These are phyloP conservation scores for Cyclanthera cordifolia DNA, from an alignment of 306 rosid genomes.

Conservation along the genomic window DNA sequence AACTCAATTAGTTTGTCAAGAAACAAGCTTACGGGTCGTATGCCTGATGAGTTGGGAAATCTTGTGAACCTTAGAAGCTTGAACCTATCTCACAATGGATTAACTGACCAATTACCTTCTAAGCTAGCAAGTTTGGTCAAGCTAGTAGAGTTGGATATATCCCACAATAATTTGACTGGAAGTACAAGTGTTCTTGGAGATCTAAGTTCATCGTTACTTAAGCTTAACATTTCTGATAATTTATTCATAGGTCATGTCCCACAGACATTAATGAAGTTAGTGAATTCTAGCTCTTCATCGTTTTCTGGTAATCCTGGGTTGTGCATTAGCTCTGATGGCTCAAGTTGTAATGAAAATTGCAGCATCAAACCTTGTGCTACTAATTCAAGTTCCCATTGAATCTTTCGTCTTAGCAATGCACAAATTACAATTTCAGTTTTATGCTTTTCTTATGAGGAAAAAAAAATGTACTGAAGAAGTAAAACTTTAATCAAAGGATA, in stretches of 20 bases:
- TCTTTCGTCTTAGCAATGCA: conserved; percentile 23
- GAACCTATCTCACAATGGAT: conserved; percentile 42
- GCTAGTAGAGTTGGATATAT: conserved; percentile 40
- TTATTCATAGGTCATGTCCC: conserved; percentile 56
- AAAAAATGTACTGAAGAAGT: too few relatives aligned
- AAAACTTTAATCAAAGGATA: too few relatives aligned
- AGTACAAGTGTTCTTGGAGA: conserved; percentile 29
- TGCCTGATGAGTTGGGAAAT: conserved; percentile 55
- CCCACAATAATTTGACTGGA: conserved; percentile 71
- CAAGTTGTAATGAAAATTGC: conserved; percentile 22
- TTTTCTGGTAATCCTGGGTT: conserved; percentile 52
- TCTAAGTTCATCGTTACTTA: conserved; percentile 26
- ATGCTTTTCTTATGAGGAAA: too few relatives aligned
- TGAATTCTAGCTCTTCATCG: conserved; percentile 31
- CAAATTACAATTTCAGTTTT: conserved; percentile 32
- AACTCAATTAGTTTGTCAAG: conserved; percentile 33
- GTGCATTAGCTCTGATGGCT: conserved; percentile 35
- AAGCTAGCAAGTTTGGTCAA: conserved; percentile 31
- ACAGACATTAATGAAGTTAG: conserved; percentile 28
- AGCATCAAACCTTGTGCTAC: conserved; percentile 34
- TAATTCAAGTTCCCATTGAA: conserved; percentile 19
- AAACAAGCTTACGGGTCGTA: conserved; percentile 40
- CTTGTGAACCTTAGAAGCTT: conserved; percentile 36
- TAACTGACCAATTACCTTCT: conserved; percentile 50
- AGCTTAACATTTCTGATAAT: conserved; percentile 54